Percentiles rank a stretch among this genome's conserved stretches.
phyloP scores from a whole-genome alignment of 2,329 filamentous ascomycete species.

The Pseudopyrenochaeta lycopersici region DNA sequence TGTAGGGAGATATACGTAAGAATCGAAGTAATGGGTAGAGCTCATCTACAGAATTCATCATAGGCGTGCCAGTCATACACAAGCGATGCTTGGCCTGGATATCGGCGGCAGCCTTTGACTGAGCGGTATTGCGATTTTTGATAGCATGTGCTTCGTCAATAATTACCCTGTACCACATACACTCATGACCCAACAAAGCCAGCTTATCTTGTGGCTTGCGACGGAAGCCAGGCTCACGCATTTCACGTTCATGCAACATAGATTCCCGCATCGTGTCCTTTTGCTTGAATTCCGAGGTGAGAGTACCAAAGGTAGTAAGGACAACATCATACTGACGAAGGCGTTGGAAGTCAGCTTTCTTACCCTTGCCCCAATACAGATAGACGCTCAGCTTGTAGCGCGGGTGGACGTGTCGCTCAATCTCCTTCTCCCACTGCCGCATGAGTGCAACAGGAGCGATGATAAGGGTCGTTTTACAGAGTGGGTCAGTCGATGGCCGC shows the following conservation, averaged over 20 bases:
- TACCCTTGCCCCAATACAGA: conserved; percentile 71
- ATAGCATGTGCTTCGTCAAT: conserved; percentile 84
- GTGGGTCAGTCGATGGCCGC: conserved; percentile 67
- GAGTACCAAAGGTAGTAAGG: conserved; percentile 79
- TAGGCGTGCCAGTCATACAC: conserved; percentile 83
- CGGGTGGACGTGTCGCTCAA: conserved; percentile 72
- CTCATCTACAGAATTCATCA: conserved; percentile 87
- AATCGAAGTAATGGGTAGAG: conserved; percentile 81
- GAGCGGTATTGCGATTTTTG: conserved; percentile 75
- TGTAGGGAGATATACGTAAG: conserved; percentile 78
- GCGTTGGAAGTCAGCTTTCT: conserved; percentile 64
- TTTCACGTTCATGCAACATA: conserved; percentile 53
- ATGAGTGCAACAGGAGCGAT: conserved; percentile 82
- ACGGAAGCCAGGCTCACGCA: conserved; percentile 37
- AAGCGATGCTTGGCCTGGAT: conserved; percentile 71
- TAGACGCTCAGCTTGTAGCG: conserved; percentile 69
- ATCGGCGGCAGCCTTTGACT: conserved; percentile 66
- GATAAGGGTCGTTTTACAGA: conserved; percentile 79
- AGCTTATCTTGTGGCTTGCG: conserved; percentile 34
- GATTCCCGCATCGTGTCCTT: conserved; percentile 61
- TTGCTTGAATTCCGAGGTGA: conserved; percentile 73
- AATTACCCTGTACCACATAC: conserved; percentile 70
- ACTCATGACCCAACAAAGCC: conserved; percentile 66
- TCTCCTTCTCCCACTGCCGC: conserved; percentile 85
- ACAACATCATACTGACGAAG: conserved; percentile 76